These are phyloP conservation scores for Neophaeococcomyces mojaviensis DNA, from an alignment of 2,329 filamentous ascomycete genomes.

Conservation along the genomic window DNA sequence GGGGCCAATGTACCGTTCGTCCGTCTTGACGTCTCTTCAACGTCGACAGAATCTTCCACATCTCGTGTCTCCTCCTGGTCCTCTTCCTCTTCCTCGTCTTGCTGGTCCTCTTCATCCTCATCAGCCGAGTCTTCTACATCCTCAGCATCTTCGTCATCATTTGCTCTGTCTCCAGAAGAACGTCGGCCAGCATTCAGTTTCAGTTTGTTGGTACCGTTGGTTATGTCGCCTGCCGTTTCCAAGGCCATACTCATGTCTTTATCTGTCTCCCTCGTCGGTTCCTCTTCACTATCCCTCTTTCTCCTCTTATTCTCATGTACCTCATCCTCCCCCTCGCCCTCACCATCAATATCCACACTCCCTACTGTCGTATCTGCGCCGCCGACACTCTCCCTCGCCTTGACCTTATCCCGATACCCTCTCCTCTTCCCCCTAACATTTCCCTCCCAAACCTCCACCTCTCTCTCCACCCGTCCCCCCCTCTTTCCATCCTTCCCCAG, in stretches of 20 bases:
- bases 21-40: slow-evolving; percentile 12
- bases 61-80: slow-evolving; percentile 18
- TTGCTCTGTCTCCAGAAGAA: slow-evolving; percentile 23
- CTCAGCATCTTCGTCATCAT: slow-evolving; percentile 14
- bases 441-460: slow-evolving; percentile 45
- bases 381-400: slow-evolving; percentile 40
- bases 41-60: slow-evolving; percentile 16
- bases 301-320: slow-evolving; percentile 13
- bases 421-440: slow-evolving; percentile 30
- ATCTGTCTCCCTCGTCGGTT: slow-evolving; percentile 17
- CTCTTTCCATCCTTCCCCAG: slow-evolving; percentile 36
- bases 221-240: slow-evolving; percentile 7
- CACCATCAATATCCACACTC: slow-evolving; percentile 36
- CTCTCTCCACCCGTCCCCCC: slow-evolving; percentile 50
- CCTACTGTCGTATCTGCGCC: slow-evolving; percentile 40
- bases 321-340: slow-evolving; percentile 45
- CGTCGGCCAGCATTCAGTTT: slow-evolving; percentile 21
- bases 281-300: slow-evolving; percentile 10
- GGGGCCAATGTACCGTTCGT: slow-evolving; percentile 12
- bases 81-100: slow-evolving; percentile 16
- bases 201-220: slow-evolving; percentile 9
- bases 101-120: slow-evolving; percentile 19
- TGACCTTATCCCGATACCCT: slow-evolving; percentile 33
- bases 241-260: slow-evolving; percentile 25
- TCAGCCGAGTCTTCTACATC: slow-evolving; percentile 19